Percentiles rank a stretch among this genome's conserved stretches.
phyloP scores from a whole-genome alignment of 2,329 filamentous ascomycete species.

The Cryphonectria carpinicola region DNA sequence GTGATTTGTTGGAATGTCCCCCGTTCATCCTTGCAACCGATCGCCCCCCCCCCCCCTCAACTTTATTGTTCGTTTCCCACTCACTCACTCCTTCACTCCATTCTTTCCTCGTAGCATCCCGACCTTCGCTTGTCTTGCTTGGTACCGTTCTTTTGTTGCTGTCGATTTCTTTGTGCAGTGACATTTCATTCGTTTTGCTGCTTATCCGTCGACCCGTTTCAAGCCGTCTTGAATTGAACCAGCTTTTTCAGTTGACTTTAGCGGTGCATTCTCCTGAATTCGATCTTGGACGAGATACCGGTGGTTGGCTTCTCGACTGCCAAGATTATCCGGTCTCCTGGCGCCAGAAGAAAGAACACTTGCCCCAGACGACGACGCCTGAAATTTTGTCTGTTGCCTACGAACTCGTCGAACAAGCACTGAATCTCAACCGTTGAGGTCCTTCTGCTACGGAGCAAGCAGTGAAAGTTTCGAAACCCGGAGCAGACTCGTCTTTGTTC shows the following conservation, averaged over 20 bases:
- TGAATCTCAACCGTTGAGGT: not conserved
- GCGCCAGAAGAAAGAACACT: not conserved
- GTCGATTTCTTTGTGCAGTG: constrained; percentile 7
- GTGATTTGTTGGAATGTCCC: constrained; percentile 21
- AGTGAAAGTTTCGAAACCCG: not conserved
- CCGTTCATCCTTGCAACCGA: constrained; percentile 26
- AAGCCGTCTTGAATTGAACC: not conserved
- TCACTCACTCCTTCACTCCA: constrained; percentile 6
- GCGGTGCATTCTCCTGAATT: not conserved
- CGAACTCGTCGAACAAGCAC: not conserved
- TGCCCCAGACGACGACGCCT: not conserved
- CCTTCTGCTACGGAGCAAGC: not conserved
- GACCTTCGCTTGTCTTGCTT: constrained; percentile 15
- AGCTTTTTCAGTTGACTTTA: not conserved
- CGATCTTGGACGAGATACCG: constrained; percentile 16
- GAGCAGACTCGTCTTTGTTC: not conserved
- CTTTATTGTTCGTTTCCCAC: constrained; percentile 16
- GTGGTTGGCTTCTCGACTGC: constrained; percentile 6
- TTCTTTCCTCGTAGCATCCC: constrained; percentile 12
- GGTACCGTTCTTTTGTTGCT: constrained; percentile 13
- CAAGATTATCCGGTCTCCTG: constrained; percentile 11
- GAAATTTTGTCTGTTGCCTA: not conserved
- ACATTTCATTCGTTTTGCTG: constrained; percentile 21
- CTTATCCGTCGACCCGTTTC: not conserved
- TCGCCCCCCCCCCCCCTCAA: constrained; percentile 19